Evolutionary conservation across 441 rosid species (phyloP), one percentile per base, ranked within the genome.

Genomic region (Jatropha podagrica): DNA sequence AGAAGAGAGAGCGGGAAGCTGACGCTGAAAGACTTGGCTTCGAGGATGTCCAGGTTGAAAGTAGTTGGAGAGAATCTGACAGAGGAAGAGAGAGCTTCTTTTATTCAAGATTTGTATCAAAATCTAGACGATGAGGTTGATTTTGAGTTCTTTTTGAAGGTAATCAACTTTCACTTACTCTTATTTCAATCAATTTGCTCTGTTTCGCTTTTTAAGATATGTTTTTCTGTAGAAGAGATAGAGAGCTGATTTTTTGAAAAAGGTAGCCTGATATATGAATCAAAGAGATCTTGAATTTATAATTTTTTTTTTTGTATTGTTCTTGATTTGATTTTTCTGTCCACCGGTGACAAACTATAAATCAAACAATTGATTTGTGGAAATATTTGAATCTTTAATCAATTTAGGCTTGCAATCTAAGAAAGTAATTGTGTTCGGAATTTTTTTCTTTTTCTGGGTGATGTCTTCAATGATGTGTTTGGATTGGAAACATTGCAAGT

Each of bases 1-100:
- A 90, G 90, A 78, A 92, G 97, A 60, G 99, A 96, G 82, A 92
- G 89, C 68, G 99, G 95, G 82, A 92, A 90, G 89, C 90, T 93
- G 23, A 91, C 91, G 44, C 88, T 93, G 5, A 82, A 85, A 11
- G 97, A 93, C 86, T 87, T 96, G 81, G 90, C 98, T 3, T 84
- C 95, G 14, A 88, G 89, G 80, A 93, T 92, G 98, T 89, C 94
- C 69, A 89, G 90, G 81, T 84, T 91, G 83, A 93, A 91, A 79
- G 81, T 89, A 0, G 92, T 95, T 0, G 98, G 97, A 69, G 97
- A 95, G 79, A 92, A 86, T 74, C 90, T 93, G 40, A 88, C 86
- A 0, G 90, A 84, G 59, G 92, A 90, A 79, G 99, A 93, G 77
- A 81, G 95, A 86, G 84, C 88, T 60, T 77, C 90, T 44, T 73